Evolutionary conservation across 768 basidiomycete genomes (phyloP), one percentile per base, ranked within the genome.

Genomic region (Postia placenta): DNA sequence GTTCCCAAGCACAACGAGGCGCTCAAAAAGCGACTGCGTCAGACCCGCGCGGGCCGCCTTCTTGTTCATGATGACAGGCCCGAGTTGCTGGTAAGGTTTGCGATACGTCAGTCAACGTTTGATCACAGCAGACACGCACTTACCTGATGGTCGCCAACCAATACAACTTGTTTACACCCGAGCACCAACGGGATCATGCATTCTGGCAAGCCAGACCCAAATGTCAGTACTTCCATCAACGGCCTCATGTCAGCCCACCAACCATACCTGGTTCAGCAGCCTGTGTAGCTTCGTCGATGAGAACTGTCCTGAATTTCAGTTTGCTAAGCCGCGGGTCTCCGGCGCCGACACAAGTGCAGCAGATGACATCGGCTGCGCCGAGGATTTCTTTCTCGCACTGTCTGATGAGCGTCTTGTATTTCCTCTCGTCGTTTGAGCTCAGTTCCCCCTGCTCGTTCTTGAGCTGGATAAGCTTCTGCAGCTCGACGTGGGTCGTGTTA

Each of bases 61-160:
- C 80, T 99, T 99, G 80, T 98, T 99, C 96, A 99, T 98, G 65
- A 99, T 97, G 60, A 98, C 96, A 5, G 96, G 96, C 1, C 96
- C 96, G 43, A 98, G 84, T 76, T 98, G 96, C 74, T 88, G 42
- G 27, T 27, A 35, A n/a, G 9, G 64, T 33, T 45, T 26, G 48
- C 51, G 24, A 39, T 7, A 17, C 40, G 51, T 56, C 36, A 57
- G 42, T 23, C 43, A 12, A 42, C 26, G 22, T 35, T 50, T 49
- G 36, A 42, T 26, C 5, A 41, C 48, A 38, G 48, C 26, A 12
- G 38, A 17, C 36, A n/a, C 3, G 42, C n/a, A 53, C 60, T 38
- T 38, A 58, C 60, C 56, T 71, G 91, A 66, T 96, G 90, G 69
- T 97, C 95, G 46, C 96, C 96, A 47, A 99, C 96, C 35, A 99